Evolutionary conservation across 352 stramenopile genomes (phyloP).

Genomic region (Saprolegnia parasitica): DNA sequence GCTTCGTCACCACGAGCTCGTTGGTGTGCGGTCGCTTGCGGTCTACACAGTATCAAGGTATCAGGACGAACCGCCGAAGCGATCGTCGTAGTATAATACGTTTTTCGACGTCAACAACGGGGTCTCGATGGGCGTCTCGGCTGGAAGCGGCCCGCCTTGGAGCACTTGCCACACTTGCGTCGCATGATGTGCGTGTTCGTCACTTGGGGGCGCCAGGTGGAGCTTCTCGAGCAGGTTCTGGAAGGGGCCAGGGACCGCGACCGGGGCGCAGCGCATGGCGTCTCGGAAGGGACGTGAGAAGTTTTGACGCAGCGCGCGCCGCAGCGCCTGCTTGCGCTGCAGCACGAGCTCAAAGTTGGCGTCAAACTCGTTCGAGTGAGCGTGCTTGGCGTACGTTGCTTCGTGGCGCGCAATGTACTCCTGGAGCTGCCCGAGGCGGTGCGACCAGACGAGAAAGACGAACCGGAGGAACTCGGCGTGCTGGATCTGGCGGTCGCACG

Average conservation of each 20-base stretch:
- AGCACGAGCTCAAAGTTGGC: not conserved
- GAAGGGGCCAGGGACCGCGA: slow-evolving; percentile 41
- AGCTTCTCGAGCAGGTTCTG: slow-evolving; percentile 36
- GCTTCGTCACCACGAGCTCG: slow-evolving; percentile 8
- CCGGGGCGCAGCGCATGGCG: slow-evolving; percentile 47
- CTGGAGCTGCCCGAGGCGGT: slow-evolving; percentile 46
- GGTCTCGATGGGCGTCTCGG: not conserved
- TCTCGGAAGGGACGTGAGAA: slow-evolving; percentile 52
- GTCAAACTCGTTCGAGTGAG: not conserved
- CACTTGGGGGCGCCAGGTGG: slow-evolving; percentile 30
- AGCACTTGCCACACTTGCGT: slow-evolving; percentile 24
- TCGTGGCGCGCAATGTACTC: slow-evolving; percentile 38
- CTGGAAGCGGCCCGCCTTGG: not conserved
- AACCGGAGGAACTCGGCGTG: slow-evolving; percentile 48
- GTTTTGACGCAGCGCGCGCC: slow-evolving; percentile 42
- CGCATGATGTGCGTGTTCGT: not conserved
- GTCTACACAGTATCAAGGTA: not conserved
- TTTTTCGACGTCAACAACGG: too few relatives aligned
- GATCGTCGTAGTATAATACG: too few relatives aligned
- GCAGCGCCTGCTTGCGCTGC: slow-evolving; percentile 34
- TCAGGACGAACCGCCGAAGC: too few relatives aligned
- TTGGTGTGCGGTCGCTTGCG: slow-evolving; percentile 14
- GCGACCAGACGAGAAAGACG: slow-evolving; percentile 54
- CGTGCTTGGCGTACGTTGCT: not conserved
- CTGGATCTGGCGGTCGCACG: slow-evolving; percentile 40